Evolutionary conservation across 1,284 basidiomycete genomes (phyloP), one percentile per base, ranked within the genome.

Genomic region (Tilletia caries): DNA sequence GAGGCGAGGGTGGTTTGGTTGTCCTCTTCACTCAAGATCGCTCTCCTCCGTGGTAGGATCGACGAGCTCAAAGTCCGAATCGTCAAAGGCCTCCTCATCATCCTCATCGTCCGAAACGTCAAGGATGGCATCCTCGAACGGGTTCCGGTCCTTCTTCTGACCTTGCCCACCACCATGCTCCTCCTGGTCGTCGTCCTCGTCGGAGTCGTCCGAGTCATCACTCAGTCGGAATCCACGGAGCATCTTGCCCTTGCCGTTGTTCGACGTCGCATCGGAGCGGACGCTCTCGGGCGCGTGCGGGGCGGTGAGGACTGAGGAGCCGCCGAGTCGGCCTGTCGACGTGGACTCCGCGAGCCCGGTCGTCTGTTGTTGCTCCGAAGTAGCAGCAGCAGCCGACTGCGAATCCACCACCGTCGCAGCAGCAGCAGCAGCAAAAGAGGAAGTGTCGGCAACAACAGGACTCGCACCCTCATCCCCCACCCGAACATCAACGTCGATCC

Each of bases 241-340:
- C 25, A 27, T 62, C 58, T 62, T 62, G n/a, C n/a, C 23, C 33
- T 33, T 37, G 18, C 32, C 32, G 32, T 20, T 23, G 6, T 34
- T 46, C 13, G 32, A 52, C 85, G 43, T 88, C 87, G 54, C 77
- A 77, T 88, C 77, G 91, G 88, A 60, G 90, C 85, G 1, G 88
- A 89, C 10, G 90, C 91, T 3, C 90, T 86, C 1, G 88, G 87
- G 65, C 91, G 83, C 2, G 88, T 88, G 33, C 75, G 76, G 20
- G 69, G 64, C 34, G 60, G 85, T 12, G 83, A 81, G 20, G 84
- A 84, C 34, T 81, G 76, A n/a, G 84, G 80, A 68, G 85, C 84
- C 43, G 79, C 75, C 76, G 90, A 89, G 25, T 84, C 86, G 37
- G 91, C 90, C 67, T 86, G 87, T 80, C 92, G 89, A 69, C 90